These are phyloP conservation scores for Holtermannia corniformis DNA, from an alignment of 768 basidiomycete genomes.

Conservation along the genomic window DNA sequence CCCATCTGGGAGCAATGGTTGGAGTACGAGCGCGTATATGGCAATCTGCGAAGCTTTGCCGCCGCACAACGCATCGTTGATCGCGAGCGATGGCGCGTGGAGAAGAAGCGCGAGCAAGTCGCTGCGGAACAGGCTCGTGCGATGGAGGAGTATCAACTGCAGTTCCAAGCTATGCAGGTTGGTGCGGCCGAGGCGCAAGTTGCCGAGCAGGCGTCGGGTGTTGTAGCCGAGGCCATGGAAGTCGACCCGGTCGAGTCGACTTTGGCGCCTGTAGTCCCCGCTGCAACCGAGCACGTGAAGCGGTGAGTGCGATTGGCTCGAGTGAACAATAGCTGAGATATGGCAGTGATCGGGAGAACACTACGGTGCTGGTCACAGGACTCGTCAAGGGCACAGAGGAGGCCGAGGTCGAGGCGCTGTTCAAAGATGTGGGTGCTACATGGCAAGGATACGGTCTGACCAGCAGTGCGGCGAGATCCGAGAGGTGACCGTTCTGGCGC, in stretches of 20 bases:
- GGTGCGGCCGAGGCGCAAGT: conserved; percentile 2
- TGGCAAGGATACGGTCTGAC: not conserved
- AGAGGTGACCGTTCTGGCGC: conserved; percentile 63
- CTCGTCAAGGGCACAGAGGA: conserved; percentile 53
- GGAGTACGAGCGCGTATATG: conserved; percentile 76
- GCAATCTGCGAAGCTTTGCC: conserved; percentile 51
- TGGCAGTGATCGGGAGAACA: conserved; percentile 90
- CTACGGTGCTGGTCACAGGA: conserved; percentile 76
- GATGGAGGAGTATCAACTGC: conserved; percentile 6
- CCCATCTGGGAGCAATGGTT: conserved; percentile 85
- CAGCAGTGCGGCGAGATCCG: conserved; percentile 74
- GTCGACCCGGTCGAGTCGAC: not conserved
- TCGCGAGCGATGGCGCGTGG: conserved; percentile 11
- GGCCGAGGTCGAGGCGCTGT: conserved; percentile 59
- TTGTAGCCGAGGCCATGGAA: not conserved
- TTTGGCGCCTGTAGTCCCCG: not conserved
- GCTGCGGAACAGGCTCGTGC: conserved; percentile 38
- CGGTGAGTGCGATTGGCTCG: conserved; percentile 1
- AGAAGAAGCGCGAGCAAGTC: conserved; percentile 39
- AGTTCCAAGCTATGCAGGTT: conserved; percentile 3
- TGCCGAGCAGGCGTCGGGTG: not conserved
- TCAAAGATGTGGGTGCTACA: conserved; percentile 68
- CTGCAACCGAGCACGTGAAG: conserved; percentile 1
- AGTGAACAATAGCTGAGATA: not conserved
- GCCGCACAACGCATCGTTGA: conserved; percentile 9